Conservation (phyloP, 2,329 filamentous ascomycete species). For the Sporothrix pseudoabietina region DNA sequence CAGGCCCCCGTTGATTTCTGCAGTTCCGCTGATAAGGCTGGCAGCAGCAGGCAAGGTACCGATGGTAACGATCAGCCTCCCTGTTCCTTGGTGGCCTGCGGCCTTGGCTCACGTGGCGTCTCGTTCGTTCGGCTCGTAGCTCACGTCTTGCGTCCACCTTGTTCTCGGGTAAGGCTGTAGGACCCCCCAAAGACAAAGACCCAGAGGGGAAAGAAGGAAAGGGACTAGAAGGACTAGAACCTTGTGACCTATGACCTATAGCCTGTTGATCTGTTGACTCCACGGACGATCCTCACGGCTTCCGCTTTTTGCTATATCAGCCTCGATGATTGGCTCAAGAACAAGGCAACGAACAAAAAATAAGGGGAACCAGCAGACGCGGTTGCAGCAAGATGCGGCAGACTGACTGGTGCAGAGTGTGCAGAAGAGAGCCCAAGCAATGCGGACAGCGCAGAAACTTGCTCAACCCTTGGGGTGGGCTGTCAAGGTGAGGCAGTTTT, state of each 20-base stretch:
- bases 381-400: neutral
- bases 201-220: neutral
- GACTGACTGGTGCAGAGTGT: neutral
- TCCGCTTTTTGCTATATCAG: neutral
- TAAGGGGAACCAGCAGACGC: neutral
- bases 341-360: neutral
- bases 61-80: conserved; percentile 3
- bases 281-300: neutral
- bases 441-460: conserved; percentile 29
- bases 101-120: neutral
- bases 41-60: conserved; percentile 9
- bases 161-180: conserved; percentile 18
- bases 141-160: neutral
- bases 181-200: neutral
- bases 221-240: neutral
- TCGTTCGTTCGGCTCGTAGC: neutral
- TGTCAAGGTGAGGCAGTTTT: conserved; percentile 26
- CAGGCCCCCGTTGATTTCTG: neutral
- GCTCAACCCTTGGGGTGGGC: conserved; percentile 27
- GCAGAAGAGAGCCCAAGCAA: neutral
- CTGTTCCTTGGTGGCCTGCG: neutral
- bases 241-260: neutral
- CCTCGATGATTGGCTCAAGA: conserved; percentile 9
- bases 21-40: neutral
- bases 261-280: neutral